Evolutionary conservation across 1,139 yeast genomes (phyloP).

Genomic region (Yamadazyma pseudoaaseri): DNA sequence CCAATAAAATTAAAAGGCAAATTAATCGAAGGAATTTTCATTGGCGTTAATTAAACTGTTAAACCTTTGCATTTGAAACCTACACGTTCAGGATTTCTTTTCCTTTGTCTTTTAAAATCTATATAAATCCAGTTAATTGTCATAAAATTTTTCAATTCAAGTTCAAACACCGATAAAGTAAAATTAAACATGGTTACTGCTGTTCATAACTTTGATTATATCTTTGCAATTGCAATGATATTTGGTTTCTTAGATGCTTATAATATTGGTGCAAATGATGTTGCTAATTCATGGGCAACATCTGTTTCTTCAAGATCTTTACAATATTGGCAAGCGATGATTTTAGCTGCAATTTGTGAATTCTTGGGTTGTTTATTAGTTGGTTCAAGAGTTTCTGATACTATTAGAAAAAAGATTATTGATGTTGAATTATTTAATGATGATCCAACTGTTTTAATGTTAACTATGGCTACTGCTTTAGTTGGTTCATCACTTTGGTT

Average conservation of each 20-base stretch:
- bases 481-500: slow-evolving; percentile 78
- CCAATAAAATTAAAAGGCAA: not conserved
- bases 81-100: too few relatives aligned
- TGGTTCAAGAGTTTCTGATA: slow-evolving; percentile 68
- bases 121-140: too few relatives aligned
- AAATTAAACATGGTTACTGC: slow-evolving; percentile 23
- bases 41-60: too few relatives aligned
- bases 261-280: slow-evolving; percentile 83
- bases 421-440: slow-evolving; percentile 47
- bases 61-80: too few relatives aligned
- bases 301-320: slow-evolving; percentile 69
- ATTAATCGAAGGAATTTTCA: too few relatives aligned
- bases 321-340: slow-evolving; percentile 74
- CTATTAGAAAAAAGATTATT: slow-evolving; percentile 63
- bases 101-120: too few relatives aligned
- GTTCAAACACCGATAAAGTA: too few relatives aligned
- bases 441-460: slow-evolving; percentile 70
- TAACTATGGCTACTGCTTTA: slow-evolving; percentile 73
- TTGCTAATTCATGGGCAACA: slow-evolving; percentile 77
- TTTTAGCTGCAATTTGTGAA: slow-evolving; percentile 66
- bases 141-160: too few relatives aligned
- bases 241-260: slow-evolving; percentile 81
- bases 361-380: slow-evolving; percentile 74
- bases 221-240: slow-evolving; percentile 64
- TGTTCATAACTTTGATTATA: slow-evolving; percentile 60